Percentiles rank a stretch among this genome's conserved stretches.
Evolutionary conservation across 2,329 filamentous ascomycete species (phyloP).

Genomic region (Ophiocordyceps unilateralis): DNA sequence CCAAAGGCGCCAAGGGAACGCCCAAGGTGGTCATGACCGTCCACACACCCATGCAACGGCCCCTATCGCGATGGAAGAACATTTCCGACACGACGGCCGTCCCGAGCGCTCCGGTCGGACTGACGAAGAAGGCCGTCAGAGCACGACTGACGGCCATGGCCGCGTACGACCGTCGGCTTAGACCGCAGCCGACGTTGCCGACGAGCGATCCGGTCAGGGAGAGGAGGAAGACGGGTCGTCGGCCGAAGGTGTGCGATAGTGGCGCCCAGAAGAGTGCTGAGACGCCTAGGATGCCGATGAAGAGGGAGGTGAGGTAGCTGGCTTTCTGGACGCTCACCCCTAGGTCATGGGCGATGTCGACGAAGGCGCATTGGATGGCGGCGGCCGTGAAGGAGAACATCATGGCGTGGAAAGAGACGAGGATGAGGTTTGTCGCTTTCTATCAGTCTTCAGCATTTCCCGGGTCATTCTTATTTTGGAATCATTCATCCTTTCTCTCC

Average conservation of each 20-base stretch:
- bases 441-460: slow-evolving; percentile 7
- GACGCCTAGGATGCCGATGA: slow-evolving; percentile 6
- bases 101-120: slow-evolving; percentile 21
- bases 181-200: slow-evolving; percentile 34
- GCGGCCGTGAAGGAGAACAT: slow-evolving; percentile 39
- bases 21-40: slow-evolving; percentile 7
- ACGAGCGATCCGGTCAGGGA: slow-evolving; percentile 26
- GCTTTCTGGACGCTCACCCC: slow-evolving; percentile 27
- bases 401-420: slow-evolving; percentile 39
- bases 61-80: slow-evolving; percentile 6
- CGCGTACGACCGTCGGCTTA: slow-evolving; percentile 23
- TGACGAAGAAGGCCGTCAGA: slow-evolving; percentile 35
- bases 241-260: slow-evolving; percentile 33
- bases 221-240: slow-evolving; percentile 33
- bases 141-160: slow-evolving; percentile 31
- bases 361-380: slow-evolving; percentile 35
- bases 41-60: slow-evolving; percentile 6
- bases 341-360: slow-evolving; percentile 32
- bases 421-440: slow-evolving; percentile 32
- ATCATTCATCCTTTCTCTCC: no score
- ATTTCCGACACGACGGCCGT: slow-evolving; percentile 6
- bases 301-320: slow-evolving; percentile 28
- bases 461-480: background rate
- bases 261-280: slow-evolving; percentile 36
- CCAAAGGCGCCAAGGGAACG: slow-evolving; percentile 14